Evolutionary conservation across 2,329 filamentous ascomycete species (phyloP).

Genomic region (Juglanconis oblonga): DNA sequence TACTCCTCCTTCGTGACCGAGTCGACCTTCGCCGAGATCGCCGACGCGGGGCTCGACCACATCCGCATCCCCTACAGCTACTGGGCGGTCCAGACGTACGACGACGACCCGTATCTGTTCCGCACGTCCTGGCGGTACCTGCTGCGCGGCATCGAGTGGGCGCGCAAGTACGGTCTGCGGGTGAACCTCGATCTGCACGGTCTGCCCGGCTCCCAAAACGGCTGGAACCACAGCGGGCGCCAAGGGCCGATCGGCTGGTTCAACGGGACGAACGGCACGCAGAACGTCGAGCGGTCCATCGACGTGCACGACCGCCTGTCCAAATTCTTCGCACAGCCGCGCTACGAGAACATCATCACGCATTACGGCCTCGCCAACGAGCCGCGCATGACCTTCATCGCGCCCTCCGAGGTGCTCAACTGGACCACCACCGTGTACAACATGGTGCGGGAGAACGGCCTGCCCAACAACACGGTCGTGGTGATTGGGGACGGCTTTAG

Average conservation of each 20-base stretch:
- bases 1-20: conserved; percentile 88
- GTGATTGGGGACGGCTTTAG: conserved; percentile 95
- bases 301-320: conserved; percentile 85
- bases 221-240: conserved; percentile 93
- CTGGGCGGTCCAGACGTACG: conserved; percentile 86
- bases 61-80: conserved; percentile 95
- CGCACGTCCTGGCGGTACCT: conserved; percentile 92
- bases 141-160: conserved; percentile 88
- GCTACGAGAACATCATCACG: conserved; percentile 86
- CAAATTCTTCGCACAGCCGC: conserved; percentile 87
- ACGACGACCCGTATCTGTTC: conserved; percentile 81
- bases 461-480: conserved; percentile 60
- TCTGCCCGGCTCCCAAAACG: conserved; percentile 91
- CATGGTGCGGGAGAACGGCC: conserved; percentile 72
- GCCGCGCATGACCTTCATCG: conserved; percentile 77
- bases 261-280: conserved; percentile 78
- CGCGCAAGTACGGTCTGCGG: conserved; percentile 84
- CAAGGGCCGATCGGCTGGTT: conserved; percentile 83
- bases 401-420: conserved; percentile 62
- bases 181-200: conserved; percentile 92
- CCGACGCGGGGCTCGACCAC: conserved; percentile 86
- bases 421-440: conserved; percentile 78
- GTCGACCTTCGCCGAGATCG: conserved; percentile 79
- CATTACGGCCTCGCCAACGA: conserved; percentile 97
- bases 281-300: conserved; percentile 77